phyloP scores from a whole-genome alignment of 805 yeast species.

The Candida andamanensis region DNA sequence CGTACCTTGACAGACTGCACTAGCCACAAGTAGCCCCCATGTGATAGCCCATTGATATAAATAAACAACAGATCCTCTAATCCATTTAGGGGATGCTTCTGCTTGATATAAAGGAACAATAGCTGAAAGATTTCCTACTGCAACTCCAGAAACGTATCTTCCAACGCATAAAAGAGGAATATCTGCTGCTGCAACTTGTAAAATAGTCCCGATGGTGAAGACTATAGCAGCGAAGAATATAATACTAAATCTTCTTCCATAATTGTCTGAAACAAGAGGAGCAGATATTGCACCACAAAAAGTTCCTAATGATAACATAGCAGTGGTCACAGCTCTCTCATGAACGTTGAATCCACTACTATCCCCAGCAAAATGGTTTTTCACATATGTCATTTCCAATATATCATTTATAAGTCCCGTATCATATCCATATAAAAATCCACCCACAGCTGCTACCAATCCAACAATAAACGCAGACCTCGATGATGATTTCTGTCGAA shows the following conservation, averaged over 20 bases:
- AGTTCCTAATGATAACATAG: slow-evolving; percentile 78
- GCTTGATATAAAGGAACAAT: slow-evolving; percentile 76
- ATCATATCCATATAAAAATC: slow-evolving; percentile 84
- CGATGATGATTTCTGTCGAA: slow-evolving; percentile 46
- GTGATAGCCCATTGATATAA: slow-evolving; percentile 88
- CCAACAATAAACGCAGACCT: slow-evolving; percentile 71
- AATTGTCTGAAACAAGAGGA: slow-evolving; percentile 55
- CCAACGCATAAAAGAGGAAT: slow-evolving; percentile 62
- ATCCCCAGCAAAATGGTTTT: slow-evolving; percentile 47
- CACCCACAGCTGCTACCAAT: slow-evolving; percentile 83
- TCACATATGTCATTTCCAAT: slow-evolving; percentile 69
- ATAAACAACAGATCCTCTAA: slow-evolving; percentile 73
- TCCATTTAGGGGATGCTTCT: slow-evolving; percentile 72
- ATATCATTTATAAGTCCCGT: slow-evolving; percentile 82
- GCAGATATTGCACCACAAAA: slow-evolving; percentile 68
- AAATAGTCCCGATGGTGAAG: slow-evolving; percentile 64
- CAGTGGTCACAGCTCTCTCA: slow-evolving; percentile 68
- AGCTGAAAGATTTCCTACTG: slow-evolving; percentile 75
- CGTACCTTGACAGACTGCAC: slow-evolving; percentile 67
- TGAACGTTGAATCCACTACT: slow-evolving; percentile 47
- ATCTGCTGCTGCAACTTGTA: slow-evolving; percentile 55
- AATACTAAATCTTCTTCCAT: slow-evolving; percentile 68
- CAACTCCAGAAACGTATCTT: slow-evolving; percentile 66
- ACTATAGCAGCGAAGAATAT: slow-evolving; percentile 55
- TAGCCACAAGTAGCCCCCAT: slow-evolving; percentile 66